A percentile compares a stretch with the other conserved stretches of the same genome.
These are phyloP conservation scores for Crataegus laevigata DNA, from an alignment of 306 rosid species.

Conservation along the genomic window DNA sequence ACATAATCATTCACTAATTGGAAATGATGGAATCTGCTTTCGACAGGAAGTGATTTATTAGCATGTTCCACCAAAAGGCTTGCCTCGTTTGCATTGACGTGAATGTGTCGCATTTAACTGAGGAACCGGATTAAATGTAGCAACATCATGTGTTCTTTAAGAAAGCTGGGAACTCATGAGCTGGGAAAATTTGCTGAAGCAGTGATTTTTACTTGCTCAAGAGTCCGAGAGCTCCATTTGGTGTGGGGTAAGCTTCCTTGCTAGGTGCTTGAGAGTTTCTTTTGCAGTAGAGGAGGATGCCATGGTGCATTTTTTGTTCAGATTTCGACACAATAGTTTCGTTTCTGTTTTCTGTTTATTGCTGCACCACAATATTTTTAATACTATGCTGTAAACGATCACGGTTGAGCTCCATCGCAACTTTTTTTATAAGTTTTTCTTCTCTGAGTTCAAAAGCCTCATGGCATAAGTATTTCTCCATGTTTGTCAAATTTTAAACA, in stretches of 20 bases:
- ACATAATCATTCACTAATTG: not conserved
- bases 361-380: no score
- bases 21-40: not conserved
- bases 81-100: not conserved
- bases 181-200: not conserved
- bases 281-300: not conserved
- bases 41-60: not conserved
- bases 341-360: no score
- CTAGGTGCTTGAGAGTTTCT: not conserved
- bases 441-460: no score
- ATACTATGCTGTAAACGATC: no score
- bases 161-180: not conserved
- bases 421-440: no score
- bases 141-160: not conserved
- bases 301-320: not conserved
- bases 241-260: not conserved
- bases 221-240: not conserved
- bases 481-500: no score
- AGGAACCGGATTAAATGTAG: not conserved
- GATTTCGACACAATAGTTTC: not conserved
- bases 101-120: not conserved
- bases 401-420: no score
- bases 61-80: not conserved
- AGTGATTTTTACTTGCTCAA: not conserved
- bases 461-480: no score